These are phyloP conservation scores for Cladosporium sp. DNA, from an alignment of 2,329 filamentous ascomycete genomes.

Conservation along the genomic window DNA sequence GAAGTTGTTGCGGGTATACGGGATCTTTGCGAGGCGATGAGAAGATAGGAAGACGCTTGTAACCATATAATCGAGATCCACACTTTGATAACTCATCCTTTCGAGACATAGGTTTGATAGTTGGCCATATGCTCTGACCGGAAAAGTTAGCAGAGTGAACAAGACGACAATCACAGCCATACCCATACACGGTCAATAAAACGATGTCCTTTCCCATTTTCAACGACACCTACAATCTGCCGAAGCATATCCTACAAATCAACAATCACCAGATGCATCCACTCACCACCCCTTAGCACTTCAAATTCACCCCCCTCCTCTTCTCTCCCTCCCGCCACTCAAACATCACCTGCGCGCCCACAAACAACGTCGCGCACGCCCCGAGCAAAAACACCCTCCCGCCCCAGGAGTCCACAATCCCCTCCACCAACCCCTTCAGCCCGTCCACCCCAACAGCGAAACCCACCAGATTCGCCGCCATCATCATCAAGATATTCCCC, in stretches of 20 bases:
- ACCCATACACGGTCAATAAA: too few relatives aligned
- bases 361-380: conserved; percentile 75
- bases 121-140: neutral
- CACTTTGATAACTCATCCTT: neutral
- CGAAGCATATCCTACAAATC: neutral
- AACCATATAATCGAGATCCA: neutral
- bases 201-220: neutral
- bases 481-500: conserved; percentile 89
- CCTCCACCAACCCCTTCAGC: conserved; percentile 70
- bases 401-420: conserved; percentile 74
- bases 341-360: conserved; percentile 93
- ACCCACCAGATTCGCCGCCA: conserved; percentile 89
- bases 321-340: conserved; percentile 85
- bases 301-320: conserved; percentile 77
- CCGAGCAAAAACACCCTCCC: conserved; percentile 72
- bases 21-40: neutral
- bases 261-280: too few relatives aligned
- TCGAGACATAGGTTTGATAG: too few relatives aligned
- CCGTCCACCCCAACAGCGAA: conserved; percentile 93
- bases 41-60: neutral
- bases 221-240: neutral
- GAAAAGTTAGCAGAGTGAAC: neutral
- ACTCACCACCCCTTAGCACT: conserved; percentile 59
- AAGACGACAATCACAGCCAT: neutral
- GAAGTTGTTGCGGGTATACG: neutral